These are phyloP conservation scores for Xylaria multiplex DNA, from an alignment of 2,329 filamentous ascomycete species.

Conservation along the genomic window DNA sequence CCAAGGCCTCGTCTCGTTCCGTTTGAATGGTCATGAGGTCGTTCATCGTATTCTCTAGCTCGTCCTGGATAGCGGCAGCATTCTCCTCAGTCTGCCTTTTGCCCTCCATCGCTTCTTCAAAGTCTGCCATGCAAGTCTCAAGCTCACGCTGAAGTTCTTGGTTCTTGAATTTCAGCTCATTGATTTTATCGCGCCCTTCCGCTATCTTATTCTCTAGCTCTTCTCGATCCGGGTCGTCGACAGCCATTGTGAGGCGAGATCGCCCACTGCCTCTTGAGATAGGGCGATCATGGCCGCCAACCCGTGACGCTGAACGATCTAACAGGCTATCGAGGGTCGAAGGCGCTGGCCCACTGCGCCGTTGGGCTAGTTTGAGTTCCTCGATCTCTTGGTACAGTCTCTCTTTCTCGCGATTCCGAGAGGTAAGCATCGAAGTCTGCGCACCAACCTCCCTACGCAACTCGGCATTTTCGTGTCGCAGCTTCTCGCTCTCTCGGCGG, in stretches of 20 bases:
- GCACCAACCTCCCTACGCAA: slow-evolving; percentile 91
- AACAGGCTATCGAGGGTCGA: slow-evolving; percentile 88
- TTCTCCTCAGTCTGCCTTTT: slow-evolving; percentile 69
- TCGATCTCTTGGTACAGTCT: slow-evolving; percentile 96
- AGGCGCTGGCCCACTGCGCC: slow-evolving; percentile 71
- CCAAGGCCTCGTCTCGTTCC: slow-evolving; percentile 86
- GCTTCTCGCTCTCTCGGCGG: slow-evolving; percentile 73
- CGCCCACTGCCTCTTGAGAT: slow-evolving; percentile 77
- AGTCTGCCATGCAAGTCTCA: slow-evolving; percentile 80
- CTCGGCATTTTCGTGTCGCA: slow-evolving; percentile 92
- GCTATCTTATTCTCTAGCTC: slow-evolving; percentile 86
- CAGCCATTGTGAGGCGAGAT: slow-evolving; percentile 68
- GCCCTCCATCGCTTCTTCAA: slow-evolving; percentile 75
- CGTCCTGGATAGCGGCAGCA: slow-evolving; percentile 75
- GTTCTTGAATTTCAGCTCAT: slow-evolving; percentile 85
- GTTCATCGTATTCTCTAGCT: slow-evolving; percentile 80
- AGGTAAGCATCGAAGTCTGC: slow-evolving; percentile 97
- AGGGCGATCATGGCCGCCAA: slow-evolving; percentile 74
- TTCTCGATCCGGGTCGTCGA: slow-evolving; percentile 83
- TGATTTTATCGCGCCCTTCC: slow-evolving; percentile 85
- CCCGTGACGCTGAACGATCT: slow-evolving; percentile 91
- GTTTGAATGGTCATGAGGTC: slow-evolving; percentile 81
- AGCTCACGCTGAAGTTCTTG: slow-evolving; percentile 88
- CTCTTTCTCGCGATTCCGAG: slow-evolving; percentile 93
- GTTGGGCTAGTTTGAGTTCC: slow-evolving; percentile 88